Base-by-base conservation (phyloP, 1,139 yeast species). In the Kurtzmaniella quercitrusa region DNA sequence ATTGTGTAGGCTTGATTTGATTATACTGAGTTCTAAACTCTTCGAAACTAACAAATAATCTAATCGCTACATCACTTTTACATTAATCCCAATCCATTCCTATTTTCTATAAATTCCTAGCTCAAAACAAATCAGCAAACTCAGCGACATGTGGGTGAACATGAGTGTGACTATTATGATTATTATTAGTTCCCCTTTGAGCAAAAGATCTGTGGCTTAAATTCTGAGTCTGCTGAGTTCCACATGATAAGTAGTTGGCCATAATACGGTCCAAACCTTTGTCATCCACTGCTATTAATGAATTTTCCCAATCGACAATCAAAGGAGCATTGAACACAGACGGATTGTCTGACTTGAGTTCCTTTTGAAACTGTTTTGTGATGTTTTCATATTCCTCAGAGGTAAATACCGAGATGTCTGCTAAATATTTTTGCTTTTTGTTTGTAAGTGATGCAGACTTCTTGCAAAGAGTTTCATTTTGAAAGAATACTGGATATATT, bases 221-320 rank as follows among this genome's bases (percentile, higher is more conserved):
- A 36, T 44, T 49, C 33, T 49, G 50, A 30, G 58, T 52, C 42
- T 56, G 57, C 47, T 68, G 73, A 42, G 63, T 65, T 16, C 74
- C 74, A 44, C 74, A 65, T 41, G 61, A 54, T 47, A 62, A 56
- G 54, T 69, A 71, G 58, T 73, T 69, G 35, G 65, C 63, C 66
- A 73, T 65, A 45, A 73, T 66, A 36, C 76, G 52, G 50, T 67
- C 69, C 47, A 73, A 61, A 39, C 74, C 65, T 11, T 59, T 56
- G 41, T 68, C 72, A 50, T 76, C 76, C 45, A 72, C 70, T 3
- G 85, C 85, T 44, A 80, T 63, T 54, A 73, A 58, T 42, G 66
- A 59, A 54, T 78, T 71, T 43, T 71, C 72, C 72, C 80, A 77
- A 61, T 81, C 87, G 41, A 80, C 78, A 33, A 79, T 67, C 46